Base-by-base conservation (phyloP, 495 filamentous ascomycete species). In the Penicillium desertorum region DNA sequence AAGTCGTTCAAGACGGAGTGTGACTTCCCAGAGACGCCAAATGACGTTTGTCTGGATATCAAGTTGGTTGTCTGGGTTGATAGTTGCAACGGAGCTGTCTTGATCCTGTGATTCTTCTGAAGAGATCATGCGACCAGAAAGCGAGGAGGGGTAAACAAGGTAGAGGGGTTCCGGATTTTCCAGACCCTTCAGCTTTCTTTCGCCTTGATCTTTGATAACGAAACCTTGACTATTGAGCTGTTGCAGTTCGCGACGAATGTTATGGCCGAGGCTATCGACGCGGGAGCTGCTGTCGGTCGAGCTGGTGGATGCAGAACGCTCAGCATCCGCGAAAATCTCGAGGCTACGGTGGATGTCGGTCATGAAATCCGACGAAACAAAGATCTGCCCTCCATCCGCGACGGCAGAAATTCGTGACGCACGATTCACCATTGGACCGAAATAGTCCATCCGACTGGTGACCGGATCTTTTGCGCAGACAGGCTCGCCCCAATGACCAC, bases 371-470 rank as follows among this genome's bases (percentile, higher is more conserved):
- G 91, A 88, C 1, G 92, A 96, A 1, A 96, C 93, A 11, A 92
- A 93, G 51, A 98, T 96, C 71, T 99, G 92, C 3, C 94, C 94
- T 39, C 94, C 94, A 68, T 99, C 94, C n/a, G 94, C 94, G 50
- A 91, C 91, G 37, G 89, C 85, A 7, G 90, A 93, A 49, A 99
- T 94, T 71, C 94, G 87, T 47, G 92, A 88, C 0, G 94, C 91
- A 58, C 93, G 90, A 71, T 99, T 99, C 59, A 99, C 94, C 91
- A 99, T 98, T 1, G 95, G 94, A 9, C 94, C 94, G 71, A 97
- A 98, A 72, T 99, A 99, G 67, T 99, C 94, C 94, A 99, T 99
- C 41, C 94, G 91, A 46, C 91, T 86, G 10, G 94, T 99, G 6
- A 99, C 90, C 0, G 94, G 93, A 70, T 99, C 94, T 32, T 87